Evolutionary conservation across 345 rosid species (phyloP).

Genomic region (Eucalyptus rudis): DNA sequence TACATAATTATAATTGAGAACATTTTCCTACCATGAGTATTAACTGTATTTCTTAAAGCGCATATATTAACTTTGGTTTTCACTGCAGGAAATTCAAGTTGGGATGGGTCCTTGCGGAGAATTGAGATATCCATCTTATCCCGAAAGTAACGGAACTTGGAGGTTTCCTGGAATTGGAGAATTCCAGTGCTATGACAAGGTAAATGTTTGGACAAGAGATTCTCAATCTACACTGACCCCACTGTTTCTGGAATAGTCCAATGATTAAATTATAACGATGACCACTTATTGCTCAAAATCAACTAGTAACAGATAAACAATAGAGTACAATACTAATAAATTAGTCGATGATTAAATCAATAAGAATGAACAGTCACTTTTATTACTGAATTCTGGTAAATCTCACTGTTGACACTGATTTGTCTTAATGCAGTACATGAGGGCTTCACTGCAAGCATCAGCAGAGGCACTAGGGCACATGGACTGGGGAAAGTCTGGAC

Average conservation of each 20-base stretch:
- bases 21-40: not conserved
- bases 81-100: constrained; percentile 83
- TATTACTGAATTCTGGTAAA: not conserved
- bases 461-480: constrained; percentile 56
- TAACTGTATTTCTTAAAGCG: not conserved
- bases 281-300: not conserved
- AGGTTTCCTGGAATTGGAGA: constrained; percentile 93
- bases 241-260: not conserved
- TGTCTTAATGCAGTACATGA: constrained; percentile 62
- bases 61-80: not conserved
- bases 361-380: not conserved
- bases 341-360: not conserved
- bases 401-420: not conserved
- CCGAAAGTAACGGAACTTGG: constrained; percentile 95
- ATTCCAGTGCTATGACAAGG: constrained; percentile 98
- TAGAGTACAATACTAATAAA: not conserved
- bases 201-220: not conserved
- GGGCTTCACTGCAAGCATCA: constrained; percentile 68
- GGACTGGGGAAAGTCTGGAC: constrained; percentile 76
- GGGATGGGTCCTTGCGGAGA: constrained; percentile 99
- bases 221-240: not conserved
- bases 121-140: constrained; percentile 85
- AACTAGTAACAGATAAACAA: not conserved
- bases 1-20: not conserved
- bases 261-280: not conserved